These are phyloP conservation scores for Fusarium aywerte DNA, from an alignment of 2,329 filamentous ascomycete species.

Conservation along the genomic window DNA sequence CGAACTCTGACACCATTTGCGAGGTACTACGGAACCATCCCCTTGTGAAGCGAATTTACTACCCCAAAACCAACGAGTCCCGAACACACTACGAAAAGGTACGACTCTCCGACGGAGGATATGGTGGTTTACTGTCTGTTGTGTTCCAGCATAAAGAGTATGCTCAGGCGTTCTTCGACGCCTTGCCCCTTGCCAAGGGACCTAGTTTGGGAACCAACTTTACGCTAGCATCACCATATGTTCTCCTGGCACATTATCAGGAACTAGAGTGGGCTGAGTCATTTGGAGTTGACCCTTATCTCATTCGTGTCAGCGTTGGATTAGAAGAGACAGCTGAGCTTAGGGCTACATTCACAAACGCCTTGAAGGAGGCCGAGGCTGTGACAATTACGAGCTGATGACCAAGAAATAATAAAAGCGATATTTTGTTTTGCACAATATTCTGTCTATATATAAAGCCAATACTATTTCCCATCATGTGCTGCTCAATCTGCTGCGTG, in stretches of 20 bases:
- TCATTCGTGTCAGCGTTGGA: constrained; percentile 90
- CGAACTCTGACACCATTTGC: constrained; percentile 85
- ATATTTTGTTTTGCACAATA: constrained; percentile 2
- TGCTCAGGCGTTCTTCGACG: constrained; percentile 85
- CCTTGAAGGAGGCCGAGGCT: constrained; percentile 70
- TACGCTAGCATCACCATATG: constrained; percentile 90
- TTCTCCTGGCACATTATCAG: constrained; percentile 87
- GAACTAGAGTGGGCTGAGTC: constrained; percentile 91
- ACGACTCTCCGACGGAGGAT: constrained; percentile 78
- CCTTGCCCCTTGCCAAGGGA: constrained; percentile 87
- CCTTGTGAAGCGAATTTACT: constrained; percentile 81
- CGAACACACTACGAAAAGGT: constrained; percentile 81
- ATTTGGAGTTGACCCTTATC: constrained; percentile 81
- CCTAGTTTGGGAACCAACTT: constrained; percentile 98
- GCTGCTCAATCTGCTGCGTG: neutral
- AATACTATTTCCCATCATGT: neutral
- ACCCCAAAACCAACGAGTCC: constrained; percentile 82
- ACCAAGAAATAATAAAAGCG: constrained; percentile 7
- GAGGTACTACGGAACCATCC: constrained; percentile 71
- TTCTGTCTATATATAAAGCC: constrained; percentile 11
- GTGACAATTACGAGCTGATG: constrained; percentile 14
- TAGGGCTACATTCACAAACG: constrained; percentile 70
- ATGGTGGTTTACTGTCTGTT: constrained; percentile 88
- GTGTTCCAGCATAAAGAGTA: constrained; percentile 77
- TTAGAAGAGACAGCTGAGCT: constrained; percentile 81